These are phyloP conservation scores for Trichophyton benhamiae DNA, from an alignment of 2,329 filamentous ascomycete species.

Conservation along the genomic window DNA sequence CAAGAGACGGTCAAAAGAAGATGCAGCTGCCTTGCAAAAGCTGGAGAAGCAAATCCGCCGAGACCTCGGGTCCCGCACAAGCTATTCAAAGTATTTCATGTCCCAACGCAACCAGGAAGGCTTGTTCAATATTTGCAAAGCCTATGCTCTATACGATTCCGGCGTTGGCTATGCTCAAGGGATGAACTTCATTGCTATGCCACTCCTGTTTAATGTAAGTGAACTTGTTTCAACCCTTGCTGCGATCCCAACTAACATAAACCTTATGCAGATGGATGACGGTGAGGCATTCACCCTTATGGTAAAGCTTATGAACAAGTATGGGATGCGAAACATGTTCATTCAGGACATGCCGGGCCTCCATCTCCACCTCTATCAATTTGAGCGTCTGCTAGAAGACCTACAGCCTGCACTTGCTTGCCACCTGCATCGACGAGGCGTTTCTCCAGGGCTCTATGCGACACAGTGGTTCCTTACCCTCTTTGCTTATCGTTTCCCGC, in stretches of 20 bases:
- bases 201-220: slow-evolving; percentile 78
- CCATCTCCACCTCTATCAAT: slow-evolving; percentile 86
- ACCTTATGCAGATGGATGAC: slow-evolving; percentile 63
- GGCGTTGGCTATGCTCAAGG: slow-evolving; percentile 93
- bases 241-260: slow-evolving; percentile 9
- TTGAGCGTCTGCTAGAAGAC: slow-evolving; percentile 87
- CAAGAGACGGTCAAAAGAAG: slow-evolving; percentile 68
- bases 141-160: slow-evolving; percentile 91
- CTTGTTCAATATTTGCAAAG: slow-evolving; percentile 90
- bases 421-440: slow-evolving; percentile 75
- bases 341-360: slow-evolving; percentile 92
- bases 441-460: slow-evolving; percentile 84
- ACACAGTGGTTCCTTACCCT: slow-evolving; percentile 98
- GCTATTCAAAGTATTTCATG: slow-evolving; percentile 90
- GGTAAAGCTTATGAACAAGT: slow-evolving; percentile 92
- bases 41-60: slow-evolving; percentile 85
- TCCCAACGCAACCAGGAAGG: slow-evolving; percentile 85
- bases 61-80: slow-evolving; percentile 83
- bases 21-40: slow-evolving; percentile 59
- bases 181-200: slow-evolving; percentile 98
- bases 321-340: slow-evolving; percentile 83
- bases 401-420: slow-evolving; percentile 89
- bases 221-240: neutral
- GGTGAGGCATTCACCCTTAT: slow-evolving; percentile 92
- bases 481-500: slow-evolving; percentile 94